Base-by-base conservation (phyloP, 2,329 filamentous ascomycete genomes). In the Dactylellina cionopaga region DNA sequence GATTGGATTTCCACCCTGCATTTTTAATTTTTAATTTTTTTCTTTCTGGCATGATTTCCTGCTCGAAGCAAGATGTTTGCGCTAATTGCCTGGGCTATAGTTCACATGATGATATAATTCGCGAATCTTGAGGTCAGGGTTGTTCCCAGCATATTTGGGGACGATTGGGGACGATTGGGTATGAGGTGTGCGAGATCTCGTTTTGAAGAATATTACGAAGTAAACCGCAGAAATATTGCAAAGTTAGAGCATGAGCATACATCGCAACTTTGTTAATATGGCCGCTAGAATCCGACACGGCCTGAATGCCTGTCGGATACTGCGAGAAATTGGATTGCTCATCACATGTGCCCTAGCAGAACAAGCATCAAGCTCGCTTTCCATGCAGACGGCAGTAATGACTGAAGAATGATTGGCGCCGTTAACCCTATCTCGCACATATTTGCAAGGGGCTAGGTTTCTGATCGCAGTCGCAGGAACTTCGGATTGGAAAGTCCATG, bases 71-170 rank as follows among this genome's bases (percentile, higher is more conserved):
- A n/a, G n/a, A n/a, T n/a, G n/a, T n/a, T n/a, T n/a, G n/a, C n/a
- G n/a, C n/a, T n/a, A 33, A 13, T 11, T 27, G 22, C 37, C 24
- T 9, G 54, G 24, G 41, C 33, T 54, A 72, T 72, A 65, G n/a
- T 59, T 59, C 59, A 52, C 59, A 65, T 60, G 52, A 35, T 58
- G 54, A 29, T 64, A 72, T 64, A 41, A 24, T 56, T 72, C 68
- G 68, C 68, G 59, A 72, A 72, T 72, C 68, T 72, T 31, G 44
- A 39, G 41, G 9, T 46, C n/a, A n/a, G 39, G 10, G 47, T 33
- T 29, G 31, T 58, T 49, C 51, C 46, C 22, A 24, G 41, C n/a
- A 13, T 19, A 46, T 5, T n/a, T 41, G 9, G 37, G 37, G 37
- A 41, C 15, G 15, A 10, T 15, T 41, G 15, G 19, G n/a, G 19